phyloP scores from a whole-genome alignment of 140 eudicot genomes.

The Bidens hawaiensis region DNA sequence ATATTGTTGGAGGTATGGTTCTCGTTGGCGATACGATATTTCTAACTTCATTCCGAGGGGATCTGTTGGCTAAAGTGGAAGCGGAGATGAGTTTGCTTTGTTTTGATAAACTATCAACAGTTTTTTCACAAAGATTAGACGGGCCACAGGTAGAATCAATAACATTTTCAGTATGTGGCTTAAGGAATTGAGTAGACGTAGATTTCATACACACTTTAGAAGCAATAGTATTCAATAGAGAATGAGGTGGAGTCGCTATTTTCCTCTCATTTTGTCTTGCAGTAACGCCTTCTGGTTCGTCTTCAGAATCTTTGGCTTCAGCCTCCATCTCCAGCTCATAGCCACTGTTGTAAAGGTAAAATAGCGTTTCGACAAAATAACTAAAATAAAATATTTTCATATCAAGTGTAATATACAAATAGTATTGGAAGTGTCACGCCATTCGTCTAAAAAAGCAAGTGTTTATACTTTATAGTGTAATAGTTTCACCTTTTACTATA shows the following conservation, averaged over 20 bases:
- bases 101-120: constrained; percentile 16
- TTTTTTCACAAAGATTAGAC: constrained; percentile 14
- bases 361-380: neutral
- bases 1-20: constrained; percentile 28
- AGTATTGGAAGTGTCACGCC: neutral
- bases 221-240: constrained; percentile 30
- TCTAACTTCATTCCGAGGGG: constrained; percentile 32
- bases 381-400: neutral
- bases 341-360: constrained; percentile 41
- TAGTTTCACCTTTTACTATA: constrained; percentile 71
- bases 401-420: neutral
- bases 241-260: constrained; percentile 23
- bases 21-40: constrained; percentile 24
- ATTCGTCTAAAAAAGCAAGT: constrained; percentile 10
- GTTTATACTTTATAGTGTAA: neutral
- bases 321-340: constrained; percentile 84
- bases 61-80: constrained; percentile 30
- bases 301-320: constrained; percentile 89
- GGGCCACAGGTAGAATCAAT: constrained; percentile 16
- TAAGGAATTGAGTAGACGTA: constrained; percentile 23
- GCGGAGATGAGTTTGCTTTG: constrained; percentile 19
- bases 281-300: constrained; percentile 42
- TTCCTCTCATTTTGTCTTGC: constrained; percentile 20
- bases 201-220: constrained; percentile 26
- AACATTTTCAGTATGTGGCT: constrained; percentile 11